Evolutionary conservation across 228 moss, liverwort and hornwort species (phyloP).

Genomic region (Sphagnum magellanicum): DNA sequence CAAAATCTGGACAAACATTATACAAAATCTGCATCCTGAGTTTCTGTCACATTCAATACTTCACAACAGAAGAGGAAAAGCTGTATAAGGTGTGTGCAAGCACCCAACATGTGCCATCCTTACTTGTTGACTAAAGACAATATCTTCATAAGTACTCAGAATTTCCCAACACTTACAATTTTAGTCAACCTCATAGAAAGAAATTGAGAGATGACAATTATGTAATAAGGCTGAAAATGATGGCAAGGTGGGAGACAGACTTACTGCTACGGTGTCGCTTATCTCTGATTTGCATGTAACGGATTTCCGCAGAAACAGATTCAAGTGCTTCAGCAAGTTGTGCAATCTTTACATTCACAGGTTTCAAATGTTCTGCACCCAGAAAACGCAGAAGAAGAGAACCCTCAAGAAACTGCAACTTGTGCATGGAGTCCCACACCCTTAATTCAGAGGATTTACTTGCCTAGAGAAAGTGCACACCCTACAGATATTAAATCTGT

Average conservation of each 20-base stretch:
- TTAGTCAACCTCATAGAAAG: too few relatives aligned
- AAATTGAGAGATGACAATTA: too few relatives aligned
- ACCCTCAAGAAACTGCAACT: not conserved
- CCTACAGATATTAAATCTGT: not conserved
- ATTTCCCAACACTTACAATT: too few relatives aligned
- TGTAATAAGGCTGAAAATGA: too few relatives aligned
- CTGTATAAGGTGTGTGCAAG: too few relatives aligned
- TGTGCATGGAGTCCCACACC: not conserved
- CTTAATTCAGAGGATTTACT: not conserved
- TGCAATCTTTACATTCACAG: conserved; percentile 21
- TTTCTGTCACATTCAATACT: too few relatives aligned
- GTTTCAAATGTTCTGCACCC: conserved; percentile 25
- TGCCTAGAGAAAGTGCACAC: not conserved
- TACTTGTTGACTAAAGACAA: too few relatives aligned
- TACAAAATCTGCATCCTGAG: too few relatives aligned
- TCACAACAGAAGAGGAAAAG: too few relatives aligned
- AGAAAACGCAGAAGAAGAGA: not conserved
- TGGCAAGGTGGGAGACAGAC: conserved; percentile 1
- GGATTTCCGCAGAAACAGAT: conserved; percentile 20
- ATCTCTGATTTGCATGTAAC: conserved; percentile 26
- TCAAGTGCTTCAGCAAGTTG: conserved; percentile 22
- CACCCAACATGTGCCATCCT: too few relatives aligned
- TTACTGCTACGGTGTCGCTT: conserved; percentile 30
- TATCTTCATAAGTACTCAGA: too few relatives aligned
- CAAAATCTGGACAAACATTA: too few relatives aligned